phyloP scores from a whole-genome alignment of 768 basidiomycete genomes.

The Flagelloscypha sp. region DNA sequence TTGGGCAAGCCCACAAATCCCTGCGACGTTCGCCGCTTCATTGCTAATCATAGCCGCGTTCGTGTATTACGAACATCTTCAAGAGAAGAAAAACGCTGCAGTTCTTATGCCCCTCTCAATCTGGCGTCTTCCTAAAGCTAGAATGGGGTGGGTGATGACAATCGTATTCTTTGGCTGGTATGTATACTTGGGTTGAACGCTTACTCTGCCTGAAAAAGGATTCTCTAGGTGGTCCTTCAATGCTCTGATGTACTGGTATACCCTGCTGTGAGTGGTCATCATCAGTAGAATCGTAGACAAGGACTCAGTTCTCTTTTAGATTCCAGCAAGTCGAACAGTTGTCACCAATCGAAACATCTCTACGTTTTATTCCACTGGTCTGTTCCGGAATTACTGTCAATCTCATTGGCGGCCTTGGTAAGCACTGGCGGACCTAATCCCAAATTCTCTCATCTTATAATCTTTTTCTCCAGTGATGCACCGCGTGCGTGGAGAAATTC shows the following conservation, averaged over 20 bases:
- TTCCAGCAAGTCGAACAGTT: constrained; percentile 24
- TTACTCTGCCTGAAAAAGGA: background rate
- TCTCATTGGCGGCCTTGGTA: constrained; percentile 11
- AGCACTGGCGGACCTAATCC: constrained; percentile 11
- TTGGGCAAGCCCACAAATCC: constrained; percentile 24
- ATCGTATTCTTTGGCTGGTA: constrained; percentile 25
- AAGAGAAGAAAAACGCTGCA: constrained; percentile 18
- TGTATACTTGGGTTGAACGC: constrained; percentile 1
- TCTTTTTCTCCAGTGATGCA: too few relatives aligned
- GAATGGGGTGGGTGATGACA: constrained; percentile 19
- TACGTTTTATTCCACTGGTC: constrained; percentile 25
- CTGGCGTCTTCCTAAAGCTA: constrained; percentile 21
- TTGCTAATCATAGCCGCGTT: constrained; percentile 19
- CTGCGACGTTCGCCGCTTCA: constrained; percentile 20
- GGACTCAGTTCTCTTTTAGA: constrained; percentile 9
- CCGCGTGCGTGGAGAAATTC: constrained; percentile 19
- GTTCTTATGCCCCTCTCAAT: constrained; percentile 25
- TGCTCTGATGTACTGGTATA: constrained; percentile 22
- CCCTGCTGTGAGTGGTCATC: constrained; percentile 17
- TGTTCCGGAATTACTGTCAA: constrained; percentile 19
- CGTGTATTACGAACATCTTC: constrained; percentile 21
- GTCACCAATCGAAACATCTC: constrained; percentile 22
- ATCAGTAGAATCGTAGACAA: background rate
- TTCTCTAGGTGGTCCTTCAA: constrained; percentile 21
- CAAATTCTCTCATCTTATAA: too few relatives aligned